Conservation (phyloP, 768 basidiomycete species). For the Bullera alba region DNA sequence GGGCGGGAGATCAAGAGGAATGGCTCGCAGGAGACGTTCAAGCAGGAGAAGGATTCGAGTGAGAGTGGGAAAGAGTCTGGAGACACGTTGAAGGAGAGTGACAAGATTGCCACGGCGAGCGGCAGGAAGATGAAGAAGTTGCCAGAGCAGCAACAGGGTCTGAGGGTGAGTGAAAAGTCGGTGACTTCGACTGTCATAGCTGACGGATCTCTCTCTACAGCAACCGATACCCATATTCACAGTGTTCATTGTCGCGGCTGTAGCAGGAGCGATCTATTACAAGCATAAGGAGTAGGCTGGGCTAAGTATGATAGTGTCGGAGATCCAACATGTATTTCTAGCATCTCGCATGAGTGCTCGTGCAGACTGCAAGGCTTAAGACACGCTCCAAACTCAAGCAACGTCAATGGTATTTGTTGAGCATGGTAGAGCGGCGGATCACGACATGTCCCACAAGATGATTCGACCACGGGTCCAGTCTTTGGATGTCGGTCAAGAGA, state of each 20-base stretch:
- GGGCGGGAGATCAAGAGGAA: not conserved
- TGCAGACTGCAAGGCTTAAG: too few relatives aligned
- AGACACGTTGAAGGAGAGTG: constrained; percentile 25
- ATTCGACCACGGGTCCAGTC: too few relatives aligned
- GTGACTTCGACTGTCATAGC: constrained; percentile 4
- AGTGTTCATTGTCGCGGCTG: constrained; percentile 26
- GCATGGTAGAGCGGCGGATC: too few relatives aligned
- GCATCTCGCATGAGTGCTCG: too few relatives aligned
- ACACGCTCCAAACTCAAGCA: too few relatives aligned
- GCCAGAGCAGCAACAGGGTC: too few relatives aligned
- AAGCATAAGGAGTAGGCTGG: constrained; percentile 22
- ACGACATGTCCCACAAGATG: too few relatives aligned
- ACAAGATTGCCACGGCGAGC: constrained; percentile 4
- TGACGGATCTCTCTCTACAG: not conserved
- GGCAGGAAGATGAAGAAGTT: not conserved
- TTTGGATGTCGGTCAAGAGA: too few relatives aligned
- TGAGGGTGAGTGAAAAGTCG: too few relatives aligned
- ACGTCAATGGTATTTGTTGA: too few relatives aligned
- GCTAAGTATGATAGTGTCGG: too few relatives aligned
- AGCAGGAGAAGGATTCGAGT: constrained; percentile 14
- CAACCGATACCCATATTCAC: constrained; percentile 32
- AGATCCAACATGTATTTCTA: too few relatives aligned
- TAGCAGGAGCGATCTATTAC: constrained; percentile 33
- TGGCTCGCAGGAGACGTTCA: constrained; percentile 1
- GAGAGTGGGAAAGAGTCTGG: constrained; percentile 27